Evolutionary conservation across 257 asterid genomes (phyloP), one percentile per base, ranked within the genome.

Genomic region (Solanum tarijense): DNA sequence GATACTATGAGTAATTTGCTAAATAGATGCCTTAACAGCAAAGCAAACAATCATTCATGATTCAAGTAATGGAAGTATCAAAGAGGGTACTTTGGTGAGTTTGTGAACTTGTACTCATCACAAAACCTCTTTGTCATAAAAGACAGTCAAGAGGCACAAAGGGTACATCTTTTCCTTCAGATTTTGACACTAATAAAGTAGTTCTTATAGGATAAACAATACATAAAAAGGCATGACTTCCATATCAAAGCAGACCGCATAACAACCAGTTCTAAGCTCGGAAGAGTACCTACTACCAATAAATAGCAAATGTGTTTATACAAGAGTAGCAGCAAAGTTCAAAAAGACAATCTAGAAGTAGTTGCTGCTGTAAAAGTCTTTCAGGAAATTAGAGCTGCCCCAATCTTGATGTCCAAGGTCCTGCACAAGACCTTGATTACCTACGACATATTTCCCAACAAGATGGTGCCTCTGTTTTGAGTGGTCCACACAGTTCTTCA

Each of bases 391-490:
- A 5, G 98, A 96, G 68, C 68, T 66, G 58, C 93, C 95, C 72
- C 90, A 93, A 46, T 92, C 98, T 92, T 93, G 90, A 79, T 89
- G 21, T 43, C 88, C 94, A 58, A 65, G 66, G 65, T 92, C 95
- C 87, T 93, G 95, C 85, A 81, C 86, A 9, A 88, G 86, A 13
- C 90, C 96, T 46, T 91, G 88, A 65, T 90, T 91, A 29, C 94
- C 92, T 46, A 95, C 83, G 58, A 95, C 93, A 86, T 96, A 97
- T 86, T 96, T 98, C 23, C 99, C 99, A 60, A 97, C 52, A 75
- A 97, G 89, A 91, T 95, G 99, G 90, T 97, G 99, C 89, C 99
- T 92, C 91, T 97, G 99, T 93, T 97, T 97, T 60, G 99, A 85
- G 21, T 95, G 98, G 88, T 95, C 96, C 92, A 96, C 98, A 12